phyloP scores from a whole-genome alignment of 2,329 filamentous ascomycete species.

The Trichoderma hamatum region DNA sequence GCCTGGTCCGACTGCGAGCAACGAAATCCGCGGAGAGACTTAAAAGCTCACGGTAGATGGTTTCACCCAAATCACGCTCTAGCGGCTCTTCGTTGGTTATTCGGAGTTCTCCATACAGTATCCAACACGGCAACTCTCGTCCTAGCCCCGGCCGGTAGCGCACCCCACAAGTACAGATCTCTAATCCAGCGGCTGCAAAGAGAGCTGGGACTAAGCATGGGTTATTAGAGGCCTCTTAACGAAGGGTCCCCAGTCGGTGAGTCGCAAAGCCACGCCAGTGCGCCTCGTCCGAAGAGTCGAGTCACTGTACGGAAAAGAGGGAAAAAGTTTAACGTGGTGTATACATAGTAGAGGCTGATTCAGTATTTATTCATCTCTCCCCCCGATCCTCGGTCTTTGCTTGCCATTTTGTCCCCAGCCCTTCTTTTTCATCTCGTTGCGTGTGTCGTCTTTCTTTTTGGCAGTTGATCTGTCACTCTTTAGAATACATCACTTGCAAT shows the following conservation, averaged over 20 bases:
- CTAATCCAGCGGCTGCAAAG: conserved; percentile 14
- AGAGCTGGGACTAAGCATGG: conserved; percentile 10
- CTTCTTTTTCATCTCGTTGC: not conserved
- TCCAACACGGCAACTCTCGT: conserved; percentile 1
- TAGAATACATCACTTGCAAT: not conserved
- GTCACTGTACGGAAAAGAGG: not conserved
- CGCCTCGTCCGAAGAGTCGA: conserved; percentile 3
- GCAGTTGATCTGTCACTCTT: not conserved
- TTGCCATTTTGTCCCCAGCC: not conserved
- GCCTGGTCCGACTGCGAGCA: not conserved
- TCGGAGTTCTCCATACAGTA: conserved; percentile 23
- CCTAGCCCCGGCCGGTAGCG: conserved; percentile 12
- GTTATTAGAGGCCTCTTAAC: conserved; percentile 13
- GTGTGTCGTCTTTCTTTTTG: not conserved
- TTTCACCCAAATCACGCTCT: not conserved
- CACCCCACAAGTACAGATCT: conserved; percentile 24
- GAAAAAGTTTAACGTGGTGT: conserved; percentile 1
- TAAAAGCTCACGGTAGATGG: not conserved
- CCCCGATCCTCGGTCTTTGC: not conserved
- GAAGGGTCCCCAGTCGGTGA: conserved; percentile 8
- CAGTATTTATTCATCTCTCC: conserved; percentile 12
- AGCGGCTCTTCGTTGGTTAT: not conserved
- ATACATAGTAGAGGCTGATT: not conserved
- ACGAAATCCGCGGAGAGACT: not conserved
- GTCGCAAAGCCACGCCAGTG: conserved; percentile 18